Conservation (phyloP, 2,329 filamentous ascomycete species). For the Colletotrichum sansevieriae region DNA sequence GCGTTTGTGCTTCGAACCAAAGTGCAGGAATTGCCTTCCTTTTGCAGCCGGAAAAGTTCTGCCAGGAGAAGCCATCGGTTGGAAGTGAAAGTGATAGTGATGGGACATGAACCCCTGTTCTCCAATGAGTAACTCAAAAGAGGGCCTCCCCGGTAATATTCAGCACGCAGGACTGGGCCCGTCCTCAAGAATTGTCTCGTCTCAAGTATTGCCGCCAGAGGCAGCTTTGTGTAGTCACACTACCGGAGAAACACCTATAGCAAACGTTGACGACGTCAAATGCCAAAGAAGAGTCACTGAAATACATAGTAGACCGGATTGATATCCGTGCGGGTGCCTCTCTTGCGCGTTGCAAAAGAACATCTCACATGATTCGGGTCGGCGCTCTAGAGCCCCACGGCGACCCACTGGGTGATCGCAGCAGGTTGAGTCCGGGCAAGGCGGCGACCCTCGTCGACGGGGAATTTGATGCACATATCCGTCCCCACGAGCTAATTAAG, state of each 20-base stretch:
- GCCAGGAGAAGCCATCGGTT: too few relatives aligned
- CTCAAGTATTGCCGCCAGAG: background rate
- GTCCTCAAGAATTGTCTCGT: conserved; percentile 12
- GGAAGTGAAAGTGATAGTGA: background rate
- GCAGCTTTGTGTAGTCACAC: background rate
- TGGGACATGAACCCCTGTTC: conserved; percentile 16
- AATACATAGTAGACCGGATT: background rate
- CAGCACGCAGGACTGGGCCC: conserved; percentile 1
- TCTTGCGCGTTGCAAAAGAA: background rate
- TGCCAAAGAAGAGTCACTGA: background rate
- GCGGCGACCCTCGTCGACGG: conserved; percentile 36
- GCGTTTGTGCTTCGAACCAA: conserved; percentile 17
- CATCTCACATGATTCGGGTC: conserved; percentile 21
- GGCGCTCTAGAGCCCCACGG: conserved; percentile 8
- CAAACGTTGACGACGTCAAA: background rate
- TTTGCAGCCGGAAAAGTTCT: too few relatives aligned
- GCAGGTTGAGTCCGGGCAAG: conserved; percentile 22
- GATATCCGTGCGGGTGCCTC: background rate
- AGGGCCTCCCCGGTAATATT: conserved; percentile 20
- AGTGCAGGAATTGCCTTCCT: conserved; percentile 19
- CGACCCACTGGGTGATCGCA: conserved; percentile 21
- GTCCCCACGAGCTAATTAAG: conserved; percentile 40
- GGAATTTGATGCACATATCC: conserved; percentile 40
- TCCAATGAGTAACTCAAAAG: conserved; percentile 20
- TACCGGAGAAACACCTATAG: background rate